Base-by-base conservation (phyloP, 164 flowering plant genomes). In the Sedum album region DNA sequence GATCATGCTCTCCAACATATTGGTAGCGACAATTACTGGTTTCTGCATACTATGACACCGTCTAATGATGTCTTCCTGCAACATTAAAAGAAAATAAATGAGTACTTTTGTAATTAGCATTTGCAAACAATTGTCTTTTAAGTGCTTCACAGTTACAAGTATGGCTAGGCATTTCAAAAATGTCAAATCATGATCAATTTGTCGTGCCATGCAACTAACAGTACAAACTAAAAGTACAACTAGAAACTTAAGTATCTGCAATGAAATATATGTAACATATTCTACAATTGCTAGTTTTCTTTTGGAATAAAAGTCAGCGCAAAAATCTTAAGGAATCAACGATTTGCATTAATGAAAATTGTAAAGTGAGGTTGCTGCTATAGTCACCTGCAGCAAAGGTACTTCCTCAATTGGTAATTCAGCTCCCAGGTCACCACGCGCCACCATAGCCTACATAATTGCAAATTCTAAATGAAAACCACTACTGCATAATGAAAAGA, bases 1-100 rank as follows among this genome's bases (percentile, higher is more conserved):
- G 68, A 95, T 91, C 99, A 95, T 95, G 85, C 97, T 91, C 73
- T 95, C 97, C 65, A 95, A 82, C 99, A 95, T 95, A 79, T 95
- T 91, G 67, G 99, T 95, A 48, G 99, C 99, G 17, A 91, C 97
- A 65, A 95, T 95, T 10, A 95, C 99, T 60, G 99, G 88, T 75
- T 95, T 95, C 61, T 85, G 86, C 96, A 88, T 86, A 77, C 88
- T 85, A 18, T 69, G 38, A 35, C 38, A 35, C 79, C 78, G 83
- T 81, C 84, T 81, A 51, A 95, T 90, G 71, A 95, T 95, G 38
- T 95, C 97, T 70, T 87, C 97, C 99, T 95, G 57, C 21, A 26
- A 51, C 28, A 51, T 51, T 51, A 51, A n/a, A 51, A 51, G 5
- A 51, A 4, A 5, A 23, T 23, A 21, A 21, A n/a, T n/a, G 57